Evolutionary conservation across 1,284 basidiomycete species (phyloP).

Genomic region (Cystobasidium pallidum): DNA sequence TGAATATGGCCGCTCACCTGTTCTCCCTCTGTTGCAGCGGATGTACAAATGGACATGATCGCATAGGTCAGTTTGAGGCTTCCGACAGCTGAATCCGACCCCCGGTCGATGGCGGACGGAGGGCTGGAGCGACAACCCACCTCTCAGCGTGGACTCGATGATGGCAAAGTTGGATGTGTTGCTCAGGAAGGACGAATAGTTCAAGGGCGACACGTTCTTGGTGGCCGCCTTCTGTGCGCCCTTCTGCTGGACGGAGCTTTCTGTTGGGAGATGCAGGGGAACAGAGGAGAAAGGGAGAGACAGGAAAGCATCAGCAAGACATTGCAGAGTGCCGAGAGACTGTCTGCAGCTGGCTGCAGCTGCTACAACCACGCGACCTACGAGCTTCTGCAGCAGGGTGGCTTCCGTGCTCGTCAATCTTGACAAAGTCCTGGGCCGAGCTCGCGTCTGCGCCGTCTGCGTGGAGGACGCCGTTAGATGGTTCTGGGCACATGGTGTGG

Average conservation of each 20-base stretch:
- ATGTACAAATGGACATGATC: conserved; percentile 6
- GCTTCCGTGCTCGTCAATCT: conserved; percentile 38
- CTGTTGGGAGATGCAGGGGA: background rate
- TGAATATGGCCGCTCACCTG: conserved; percentile 54
- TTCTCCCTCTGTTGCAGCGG: conserved; percentile 76
- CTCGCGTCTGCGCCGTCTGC: conserved; percentile 24
- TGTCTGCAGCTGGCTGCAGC: too few species aligned
- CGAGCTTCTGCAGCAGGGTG: conserved; percentile 33
- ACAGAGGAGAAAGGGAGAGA: background rate
- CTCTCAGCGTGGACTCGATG: conserved; percentile 94
- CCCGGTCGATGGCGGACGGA: conserved; percentile 1
- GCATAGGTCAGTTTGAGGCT: background rate
- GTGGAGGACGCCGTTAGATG: conserved; percentile 34
- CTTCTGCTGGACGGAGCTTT: conserved; percentile 24
- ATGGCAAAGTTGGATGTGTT: conserved; percentile 93
- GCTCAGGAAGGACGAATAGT: conserved; percentile 58
- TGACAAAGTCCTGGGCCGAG: conserved; percentile 14
- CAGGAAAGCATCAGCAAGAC: too few species aligned
- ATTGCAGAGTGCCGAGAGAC: too few species aligned
- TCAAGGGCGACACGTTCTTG: conserved; percentile 17
- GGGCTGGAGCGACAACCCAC: conserved; percentile 59
- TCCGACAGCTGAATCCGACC: background rate
- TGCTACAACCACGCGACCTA: too few species aligned
- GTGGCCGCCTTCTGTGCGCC: conserved; percentile 23
- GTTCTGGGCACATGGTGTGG: conserved; percentile 36